Base-by-base conservation (phyloP, 2,329 filamentous ascomycete genomes). In the Fusarium floridanum region DNA sequence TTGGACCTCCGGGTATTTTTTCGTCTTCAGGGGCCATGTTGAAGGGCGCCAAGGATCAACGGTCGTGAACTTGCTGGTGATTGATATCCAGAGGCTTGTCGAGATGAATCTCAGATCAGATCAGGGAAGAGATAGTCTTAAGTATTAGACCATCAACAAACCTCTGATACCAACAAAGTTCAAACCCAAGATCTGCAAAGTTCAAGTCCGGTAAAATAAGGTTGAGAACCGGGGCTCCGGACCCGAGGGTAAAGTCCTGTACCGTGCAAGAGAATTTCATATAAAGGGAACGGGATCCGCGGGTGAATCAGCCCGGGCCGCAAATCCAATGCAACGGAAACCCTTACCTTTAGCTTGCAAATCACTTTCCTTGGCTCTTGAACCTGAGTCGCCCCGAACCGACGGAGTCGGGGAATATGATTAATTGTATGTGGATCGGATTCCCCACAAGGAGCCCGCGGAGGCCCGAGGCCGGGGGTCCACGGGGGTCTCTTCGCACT, bases 361-460 rank as follows among this genome's bases (percentile, higher is more conserved):
- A 17, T 29, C 45, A 24, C 36, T 34, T 55, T 60, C 17, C 20
- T 53, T 36, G 29, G 29, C 20, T 48, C 32, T 16, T 1, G 11
- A 48, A 48, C 14, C 14, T 34, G 16, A 62, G 27, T 62, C 61
- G 11, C 50, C 17, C 64, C 70, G 57, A 16, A 7, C 71, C 61
- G 56, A 66, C 72, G 71, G 72, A 72, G 41, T 12, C 50, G 68
- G 48, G 6, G 29, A 6, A 11, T 56, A 29, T 29, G 8, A 64
- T 61, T 63, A 55, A 56, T 10, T 22, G 41, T 53, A 14, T 22
- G 65, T 64, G 70, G 55, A 41, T 32, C 29, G 6, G 39, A 9
- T 3, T 3, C 48, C 36, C 20, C 68, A 5, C 59, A 24, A 48
- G 68, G 69, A 20, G 17, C 24, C 73, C 73, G 72, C 72, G 72